Conservation (phyloP, 805 yeast species). For the Candida multigemmis region DNA sequence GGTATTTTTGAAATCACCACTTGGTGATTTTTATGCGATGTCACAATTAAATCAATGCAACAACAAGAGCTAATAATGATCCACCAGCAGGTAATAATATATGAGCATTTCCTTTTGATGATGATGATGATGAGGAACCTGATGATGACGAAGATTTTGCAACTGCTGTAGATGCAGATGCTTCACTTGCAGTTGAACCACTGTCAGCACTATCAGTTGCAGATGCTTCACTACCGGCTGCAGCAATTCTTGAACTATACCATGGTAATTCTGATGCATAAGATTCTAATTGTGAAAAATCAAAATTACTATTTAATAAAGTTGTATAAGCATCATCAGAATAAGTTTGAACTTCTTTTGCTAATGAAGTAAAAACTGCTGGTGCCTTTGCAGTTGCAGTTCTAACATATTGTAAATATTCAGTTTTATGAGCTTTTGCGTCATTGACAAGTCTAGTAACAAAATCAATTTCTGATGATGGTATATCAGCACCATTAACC, state of each 20-base stretch:
- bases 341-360: conserved; percentile 20
- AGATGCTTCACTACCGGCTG: conserved; percentile 1
- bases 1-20: no score
- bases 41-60: no score
- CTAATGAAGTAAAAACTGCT: conserved; percentile 17
- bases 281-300: conserved; percentile 11
- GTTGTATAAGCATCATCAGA: conserved; percentile 29
- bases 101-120: no score
- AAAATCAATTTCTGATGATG: conserved; percentile 11
- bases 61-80: no score
- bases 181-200: no score
- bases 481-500: conserved; percentile 11
- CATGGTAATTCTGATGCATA: conserved; percentile 31
- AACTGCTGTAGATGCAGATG: no score
- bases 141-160: no score
- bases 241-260: conserved; percentile 14
- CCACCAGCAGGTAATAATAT: no score
- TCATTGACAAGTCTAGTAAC: conserved; percentile 28
- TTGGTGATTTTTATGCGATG: no score
- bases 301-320: conserved; percentile 12
- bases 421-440: conserved; percentile 13
- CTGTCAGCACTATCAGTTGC: conserved; percentile 2
- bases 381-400: conserved; percentile 19
- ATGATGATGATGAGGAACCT: no score
- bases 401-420: conserved; percentile 16